Percentiles rank a stretch among this genome's conserved stretches.
Conservation (phyloP, 2,329 filamentous ascomycete species). For the Nigrospora sphaerica region DNA sequence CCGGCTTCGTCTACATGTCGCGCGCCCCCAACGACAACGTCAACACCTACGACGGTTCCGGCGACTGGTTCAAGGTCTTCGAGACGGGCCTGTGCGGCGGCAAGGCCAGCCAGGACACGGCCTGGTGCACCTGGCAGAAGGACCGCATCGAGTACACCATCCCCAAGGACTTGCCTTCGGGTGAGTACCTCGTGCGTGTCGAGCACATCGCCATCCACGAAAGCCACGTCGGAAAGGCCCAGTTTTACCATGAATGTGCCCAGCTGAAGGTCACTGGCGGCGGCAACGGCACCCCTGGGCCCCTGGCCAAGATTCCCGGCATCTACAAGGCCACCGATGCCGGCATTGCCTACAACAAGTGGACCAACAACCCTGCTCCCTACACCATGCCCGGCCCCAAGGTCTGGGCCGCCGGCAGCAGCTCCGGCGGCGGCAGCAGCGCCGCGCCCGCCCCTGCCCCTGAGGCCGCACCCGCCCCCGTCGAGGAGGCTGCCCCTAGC, state of each 20-base stretch:
- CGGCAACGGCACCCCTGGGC: constrained; percentile 25
- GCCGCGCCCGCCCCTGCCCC: neutral
- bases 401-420: constrained; percentile 2
- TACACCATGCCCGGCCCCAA: constrained; percentile 5
- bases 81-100: constrained; percentile 16
- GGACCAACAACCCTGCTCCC: constrained; percentile 2
- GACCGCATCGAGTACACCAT: constrained; percentile 19
- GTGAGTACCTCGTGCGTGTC: constrained; percentile 32
- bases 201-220: constrained; percentile 39
- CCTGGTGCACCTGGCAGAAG: constrained; percentile 9
- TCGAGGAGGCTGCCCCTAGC: neutral
- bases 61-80: constrained; percentile 24
- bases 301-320: constrained; percentile 33
- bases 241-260: constrained; percentile 35
- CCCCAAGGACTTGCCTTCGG: constrained; percentile 23
- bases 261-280: constrained; percentile 32
- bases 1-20: constrained; percentile 34
- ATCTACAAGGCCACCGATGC: constrained; percentile 12
- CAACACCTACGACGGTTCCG: constrained; percentile 3
- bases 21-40: constrained; percentile 19
- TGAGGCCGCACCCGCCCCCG: too few species aligned
- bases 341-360: constrained; percentile 7
- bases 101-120: constrained; percentile 3
- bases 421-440: neutral
- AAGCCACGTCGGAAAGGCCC: constrained; percentile 11